A percentile compares a stretch with the other conserved stretches of the same genome.
These are phyloP conservation scores for Nothophoma quercina DNA, from an alignment of 2,329 filamentous ascomycete species.

Conservation along the genomic window DNA sequence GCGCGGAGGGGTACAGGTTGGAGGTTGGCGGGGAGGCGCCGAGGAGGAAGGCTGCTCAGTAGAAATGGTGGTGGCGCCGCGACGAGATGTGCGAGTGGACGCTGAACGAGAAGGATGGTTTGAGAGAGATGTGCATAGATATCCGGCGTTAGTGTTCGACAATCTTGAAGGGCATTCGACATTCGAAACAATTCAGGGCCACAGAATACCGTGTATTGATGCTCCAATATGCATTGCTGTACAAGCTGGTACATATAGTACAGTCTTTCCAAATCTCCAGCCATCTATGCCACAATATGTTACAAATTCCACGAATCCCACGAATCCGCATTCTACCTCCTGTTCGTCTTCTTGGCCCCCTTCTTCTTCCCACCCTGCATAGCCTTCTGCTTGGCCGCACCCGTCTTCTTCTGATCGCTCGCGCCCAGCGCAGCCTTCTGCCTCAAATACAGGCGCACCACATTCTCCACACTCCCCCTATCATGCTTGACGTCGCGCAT, in stretches of 20 bases:
- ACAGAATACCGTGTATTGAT: not conserved
- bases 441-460: slow-evolving; percentile 47
- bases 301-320: not conserved
- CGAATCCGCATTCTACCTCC: slow-evolving; percentile 25
- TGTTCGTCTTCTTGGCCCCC: slow-evolving; percentile 40
- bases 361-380: slow-evolving; percentile 40
- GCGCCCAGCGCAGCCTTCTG: slow-evolving; percentile 48
- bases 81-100: too few relatives aligned
- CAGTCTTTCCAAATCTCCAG: not conserved
- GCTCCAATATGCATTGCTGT: not conserved
- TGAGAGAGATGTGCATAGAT: not conserved
- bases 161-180: too few relatives aligned
- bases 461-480: slow-evolving; percentile 48
- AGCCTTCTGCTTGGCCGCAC: slow-evolving; percentile 26
- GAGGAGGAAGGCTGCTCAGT: slow-evolving; percentile 25
- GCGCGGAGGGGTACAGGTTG: slow-evolving; percentile 56
- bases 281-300: not conserved
- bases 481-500: slow-evolving; percentile 67
- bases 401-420: slow-evolving; percentile 41
- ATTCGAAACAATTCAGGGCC: too few relatives aligned
- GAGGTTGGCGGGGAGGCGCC: slow-evolving; percentile 47
- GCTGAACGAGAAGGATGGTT: not conserved
- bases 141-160: slow-evolving; percentile 1
- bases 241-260: not conserved
- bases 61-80: not conserved